Evolutionary conservation across 352 stramenopile species (phyloP), one percentile per base, ranked within the genome.

Genomic region (Globisporangium yorkense): DNA sequence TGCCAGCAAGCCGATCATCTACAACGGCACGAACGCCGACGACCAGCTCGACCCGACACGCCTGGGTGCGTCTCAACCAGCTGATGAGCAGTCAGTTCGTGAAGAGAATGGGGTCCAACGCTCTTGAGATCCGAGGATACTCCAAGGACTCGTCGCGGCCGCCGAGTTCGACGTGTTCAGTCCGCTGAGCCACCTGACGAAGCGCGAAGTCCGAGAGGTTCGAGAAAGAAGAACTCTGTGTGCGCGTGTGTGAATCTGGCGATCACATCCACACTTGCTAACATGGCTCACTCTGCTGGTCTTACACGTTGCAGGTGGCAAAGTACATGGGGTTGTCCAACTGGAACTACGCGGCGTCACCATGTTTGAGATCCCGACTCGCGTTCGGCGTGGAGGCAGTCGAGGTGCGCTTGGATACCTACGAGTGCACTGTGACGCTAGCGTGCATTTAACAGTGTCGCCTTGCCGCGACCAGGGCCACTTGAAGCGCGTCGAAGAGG

Each of bases 11-110:
- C 67, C 71, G 0, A 63, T 87, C 33, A 66, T 99, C 9, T 99
- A 98, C 82, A 99, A 99, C 68, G 96, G 96, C 53, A 99, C 96
- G 0, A 99, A 99, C 62, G 84, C 84, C 1, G 96, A 99, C 59
- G 96, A 99, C 62, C 75, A 89, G 15, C 63, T 87, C 47, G 96
- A 99, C 70, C 82, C 88, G 10, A 99, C 96, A 0, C 76, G 96
- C 18, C 54, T 63, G 35, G 41, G 49, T 54, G 5, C 18, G 40
- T 48, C 37, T 16, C 5, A 33, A 15, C 1, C 10, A 8, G 13
- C 10, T 9, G 5, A 6, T 33, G 20, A 3, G 37, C 37, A 18
- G 35, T 9, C 31, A 35, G 31, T 15, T 15, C 12, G 35, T 5
- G 2, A 9, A 13, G 8, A 3, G 12, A 13, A 40, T 15, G 1